Evolutionary conservation across 768 basidiomycete species (phyloP), one percentile per base, ranked within the genome.

Genomic region (Boletus edulis): DNA sequence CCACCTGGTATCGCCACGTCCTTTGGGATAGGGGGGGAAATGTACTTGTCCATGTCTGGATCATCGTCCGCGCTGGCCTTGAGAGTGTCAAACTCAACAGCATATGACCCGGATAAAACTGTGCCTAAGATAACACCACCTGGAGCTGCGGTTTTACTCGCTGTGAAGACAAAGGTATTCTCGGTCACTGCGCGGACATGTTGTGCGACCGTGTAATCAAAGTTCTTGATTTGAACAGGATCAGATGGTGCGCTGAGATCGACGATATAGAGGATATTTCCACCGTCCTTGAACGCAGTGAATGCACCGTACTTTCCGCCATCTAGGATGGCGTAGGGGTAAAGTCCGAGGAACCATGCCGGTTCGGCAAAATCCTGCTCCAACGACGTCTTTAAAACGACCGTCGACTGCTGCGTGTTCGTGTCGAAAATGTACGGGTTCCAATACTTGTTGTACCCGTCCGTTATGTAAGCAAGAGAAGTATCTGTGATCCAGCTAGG

Each of bases 391-490:
- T 68, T 64, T 6, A 72, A 68, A 10, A 58, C 47, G 4, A 48
- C 31, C 3, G 45, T 51, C 0, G 82, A 65, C 0, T 66, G 46
- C 5, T 73, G 59, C 9, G 66, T 59, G 0, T 63, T 47, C 22
- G 76, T 50, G 35, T 72, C 61, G 42, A 45, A 58, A 24, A 57
- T 49, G 46, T 51, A 59, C 0, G 65, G 85, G 60, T 90, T 87
- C 54, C 79, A 75, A 64, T 76, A 91, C 0, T 81, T 81, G 24
- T 80, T 80, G 7, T 76, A 77, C 41, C 70, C 69, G 54, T 90
- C 89, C 34, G 74, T 75, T 12, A 78, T 80, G 66, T 84, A 89
- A 24, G 85, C 67, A 11, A 91, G 73, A 0, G 66, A 74, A 14
- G 80, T 75, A 58, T 83, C 73, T 24, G 38, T 85, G 69, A 49